Percentiles rank a stretch among this genome's conserved stretches.
Conservation (phyloP, 2,329 filamentous ascomycete genomes). For the Ophiocordyceps polyrhachis-furcata region DNA sequence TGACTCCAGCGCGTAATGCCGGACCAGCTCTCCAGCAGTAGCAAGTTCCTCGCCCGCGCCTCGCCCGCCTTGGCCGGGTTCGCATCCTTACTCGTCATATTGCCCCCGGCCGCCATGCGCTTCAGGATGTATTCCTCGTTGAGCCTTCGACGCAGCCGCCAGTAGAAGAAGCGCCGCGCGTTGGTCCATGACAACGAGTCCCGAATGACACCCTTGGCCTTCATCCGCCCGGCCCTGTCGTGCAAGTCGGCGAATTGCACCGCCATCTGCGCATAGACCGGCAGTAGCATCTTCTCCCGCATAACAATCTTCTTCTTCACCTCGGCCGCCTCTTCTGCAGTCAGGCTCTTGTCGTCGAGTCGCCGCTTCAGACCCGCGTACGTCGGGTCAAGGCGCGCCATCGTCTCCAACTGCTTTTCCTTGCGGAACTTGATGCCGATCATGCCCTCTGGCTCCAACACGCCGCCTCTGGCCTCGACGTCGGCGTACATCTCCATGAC, state of each 20-base stretch:
- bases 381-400: constrained; percentile 75
- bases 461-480: constrained; percentile 83
- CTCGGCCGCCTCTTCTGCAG: constrained; percentile 53
- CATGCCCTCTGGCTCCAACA: constrained; percentile 94
- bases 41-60: constrained; percentile 47
- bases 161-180: constrained; percentile 96
- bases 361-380: constrained; percentile 75
- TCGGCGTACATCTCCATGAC: constrained; percentile 99
- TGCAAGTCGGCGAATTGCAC: constrained; percentile 94
- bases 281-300: constrained; percentile 76
- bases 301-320: constrained; percentile 71
- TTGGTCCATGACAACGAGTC: constrained; percentile 70
- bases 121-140: constrained; percentile 96
- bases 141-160: constrained; percentile 88
- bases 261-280: constrained; percentile 89
- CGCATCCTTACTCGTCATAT: constrained; percentile 11
- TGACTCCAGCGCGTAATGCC: constrained; percentile 57
- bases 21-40: constrained; percentile 68
- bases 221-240: constrained; percentile 92
- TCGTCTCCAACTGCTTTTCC: constrained; percentile 92
- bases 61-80: constrained; percentile 26
- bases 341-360: constrained; percentile 41
- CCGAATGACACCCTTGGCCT: constrained; percentile 90
- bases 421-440: constrained; percentile 97
- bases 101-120: constrained; percentile 45